A percentile compares a stretch with the other conserved stretches of the same genome.
Conservation (phyloP, 768 basidiomycete species). For the Russula sp. region DNA sequence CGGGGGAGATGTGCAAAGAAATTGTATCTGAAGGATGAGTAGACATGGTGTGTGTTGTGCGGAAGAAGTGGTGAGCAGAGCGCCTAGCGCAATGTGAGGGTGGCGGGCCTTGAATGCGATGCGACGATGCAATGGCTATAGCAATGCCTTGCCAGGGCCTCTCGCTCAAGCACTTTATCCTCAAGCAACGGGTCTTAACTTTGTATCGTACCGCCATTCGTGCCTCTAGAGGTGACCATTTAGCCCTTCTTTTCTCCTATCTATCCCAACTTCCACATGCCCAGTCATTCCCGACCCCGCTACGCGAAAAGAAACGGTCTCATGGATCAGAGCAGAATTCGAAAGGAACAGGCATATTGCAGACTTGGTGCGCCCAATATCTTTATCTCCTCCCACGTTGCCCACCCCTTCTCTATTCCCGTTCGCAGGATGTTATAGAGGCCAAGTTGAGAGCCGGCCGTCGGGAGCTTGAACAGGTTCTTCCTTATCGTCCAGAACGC, state of each 20-base stretch:
- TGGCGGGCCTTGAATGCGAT: conserved; percentile 21
- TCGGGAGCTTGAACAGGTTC: conserved; percentile 54
- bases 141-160: conserved; percentile 13
- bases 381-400: neutral
- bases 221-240: conserved; percentile 50
- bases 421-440: conserved; percentile 48
- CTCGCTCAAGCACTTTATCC: conserved; percentile 70
- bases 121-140: neutral
- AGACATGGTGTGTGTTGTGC: conserved; percentile 8
- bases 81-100: neutral
- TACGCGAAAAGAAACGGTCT: conserved; percentile 57
- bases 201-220: conserved; percentile 66
- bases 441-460: conserved; percentile 47
- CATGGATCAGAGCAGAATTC: conserved; percentile 69
- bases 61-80: conserved; percentile 5
- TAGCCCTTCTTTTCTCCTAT: conserved; percentile 6
- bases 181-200: conserved; percentile 50
- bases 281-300: conserved; percentile 55
- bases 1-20: conserved; percentile 1
- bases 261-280: conserved; percentile 8
- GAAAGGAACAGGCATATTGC: conserved; percentile 51
- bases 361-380: conserved; percentile 43
- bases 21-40: conserved; percentile 2
- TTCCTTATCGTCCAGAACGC: conserved; percentile 32
- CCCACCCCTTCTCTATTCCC: neutral